Percentiles rank a stretch among this genome's conserved stretches.
Conservation (phyloP, 2,329 filamentous ascomycete genomes). For the Fusarium concolor region DNA sequence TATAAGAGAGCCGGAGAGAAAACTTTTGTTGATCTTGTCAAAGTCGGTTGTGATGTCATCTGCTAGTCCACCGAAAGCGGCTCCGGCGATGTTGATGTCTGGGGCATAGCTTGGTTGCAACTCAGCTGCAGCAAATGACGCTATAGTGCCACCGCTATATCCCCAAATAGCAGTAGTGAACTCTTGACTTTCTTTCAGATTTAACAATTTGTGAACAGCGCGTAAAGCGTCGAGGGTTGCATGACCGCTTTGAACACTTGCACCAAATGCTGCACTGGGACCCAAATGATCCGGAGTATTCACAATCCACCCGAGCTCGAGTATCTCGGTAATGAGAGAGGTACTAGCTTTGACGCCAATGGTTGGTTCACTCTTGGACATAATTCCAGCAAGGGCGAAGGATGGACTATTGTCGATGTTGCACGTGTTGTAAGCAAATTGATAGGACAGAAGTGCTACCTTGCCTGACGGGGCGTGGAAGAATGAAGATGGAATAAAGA, state of each 20-base stretch:
- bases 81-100: constrained; percentile 16
- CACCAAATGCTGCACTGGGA: constrained; percentile 55
- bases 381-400: constrained; percentile 7
- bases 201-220: constrained; percentile 47
- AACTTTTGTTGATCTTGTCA: constrained; percentile 27
- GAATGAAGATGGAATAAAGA: constrained; percentile 46
- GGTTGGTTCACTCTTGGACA: constrained; percentile 18
- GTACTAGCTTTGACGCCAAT: constrained; percentile 28
- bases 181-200: neutral
- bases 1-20: constrained; percentile 20
- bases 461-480: constrained; percentile 17
- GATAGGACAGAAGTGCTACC: constrained; percentile 29
- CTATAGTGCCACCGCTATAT: constrained; percentile 41
- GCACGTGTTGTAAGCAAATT: constrained; percentile 38
- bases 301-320: constrained; percentile 29
- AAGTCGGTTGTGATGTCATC: constrained; percentile 31
- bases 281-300: constrained; percentile 58
- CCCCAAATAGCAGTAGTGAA: constrained; percentile 30
- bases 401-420: constrained; percentile 39
- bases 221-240: constrained; percentile 56
- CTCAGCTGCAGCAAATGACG: constrained; percentile 31
- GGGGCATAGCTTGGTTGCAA: constrained; percentile 32
- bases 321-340: constrained; percentile 10
- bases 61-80: constrained; percentile 36
- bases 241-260: constrained; percentile 54